These are phyloP conservation scores for Myxozyma geophila DNA, from an alignment of 805 yeast species.

Conservation along the genomic window DNA sequence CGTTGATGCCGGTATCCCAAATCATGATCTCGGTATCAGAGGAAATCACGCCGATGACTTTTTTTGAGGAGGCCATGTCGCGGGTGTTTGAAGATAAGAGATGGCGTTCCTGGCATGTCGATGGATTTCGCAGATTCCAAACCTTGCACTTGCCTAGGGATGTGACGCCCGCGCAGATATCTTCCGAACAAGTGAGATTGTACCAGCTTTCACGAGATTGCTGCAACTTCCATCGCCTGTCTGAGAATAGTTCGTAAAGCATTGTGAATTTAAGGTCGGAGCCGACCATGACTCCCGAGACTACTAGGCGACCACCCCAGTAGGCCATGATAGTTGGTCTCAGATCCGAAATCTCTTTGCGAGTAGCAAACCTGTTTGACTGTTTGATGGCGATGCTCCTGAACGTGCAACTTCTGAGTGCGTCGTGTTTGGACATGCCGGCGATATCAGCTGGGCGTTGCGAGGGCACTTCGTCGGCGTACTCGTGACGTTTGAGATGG, in stretches of 20 bases:
- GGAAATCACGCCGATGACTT: slow-evolving; percentile 29
- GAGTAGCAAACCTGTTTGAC: slow-evolving; percentile 29
- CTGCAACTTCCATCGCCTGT: slow-evolving; percentile 33
- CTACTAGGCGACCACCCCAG: slow-evolving; percentile 34
- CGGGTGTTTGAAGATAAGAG: slow-evolving; percentile 32
- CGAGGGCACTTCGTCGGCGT: slow-evolving; percentile 29
- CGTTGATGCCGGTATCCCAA: slow-evolving; percentile 34
- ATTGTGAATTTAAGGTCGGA: slow-evolving; percentile 32
- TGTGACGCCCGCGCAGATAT: slow-evolving; percentile 35
- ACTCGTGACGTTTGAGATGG: slow-evolving; percentile 28
- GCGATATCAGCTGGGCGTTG: slow-evolving; percentile 31
- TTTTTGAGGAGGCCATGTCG: slow-evolving; percentile 32
- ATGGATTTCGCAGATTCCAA: slow-evolving; percentile 27
- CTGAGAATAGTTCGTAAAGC: slow-evolving; percentile 32
- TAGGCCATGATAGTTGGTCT: slow-evolving; percentile 34
- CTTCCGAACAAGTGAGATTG: slow-evolving; percentile 33
- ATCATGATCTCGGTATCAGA: slow-evolving; percentile 31
- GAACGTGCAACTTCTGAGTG: slow-evolving; percentile 29
- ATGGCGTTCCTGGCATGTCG: slow-evolving; percentile 36
- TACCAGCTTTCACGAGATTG: slow-evolving; percentile 38
- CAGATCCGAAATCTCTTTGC: slow-evolving; percentile 33
- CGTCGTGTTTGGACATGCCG: slow-evolving; percentile 22
- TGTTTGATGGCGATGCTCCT: slow-evolving; percentile 33
- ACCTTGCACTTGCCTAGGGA: slow-evolving; percentile 35
- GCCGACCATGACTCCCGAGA: slow-evolving; percentile 35